Evolutionary conservation across 371 early-diverging fungal genomes (phyloP).

Genomic region (Mortierella sp.): DNA sequence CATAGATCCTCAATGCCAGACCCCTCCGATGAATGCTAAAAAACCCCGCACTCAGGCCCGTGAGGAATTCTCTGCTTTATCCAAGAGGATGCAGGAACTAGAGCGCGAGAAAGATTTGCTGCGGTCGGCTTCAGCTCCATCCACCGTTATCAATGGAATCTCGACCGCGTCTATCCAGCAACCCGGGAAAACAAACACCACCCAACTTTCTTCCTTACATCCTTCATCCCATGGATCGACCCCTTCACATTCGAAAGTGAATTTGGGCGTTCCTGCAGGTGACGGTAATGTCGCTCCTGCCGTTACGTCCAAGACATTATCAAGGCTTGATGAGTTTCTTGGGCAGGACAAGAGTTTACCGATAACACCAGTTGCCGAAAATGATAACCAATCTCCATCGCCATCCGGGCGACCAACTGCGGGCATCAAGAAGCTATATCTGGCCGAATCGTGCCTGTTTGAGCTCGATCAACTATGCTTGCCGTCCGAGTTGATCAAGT

Average conservation of each 20-base stretch:
- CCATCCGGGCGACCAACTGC: slow-evolving; percentile 12
- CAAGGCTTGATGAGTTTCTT: slow-evolving; percentile 30
- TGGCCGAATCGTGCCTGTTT: slow-evolving; percentile 8
- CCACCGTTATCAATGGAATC: neutral
- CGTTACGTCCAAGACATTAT: neutral
- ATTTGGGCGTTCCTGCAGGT: neutral
- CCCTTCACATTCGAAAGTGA: neutral
- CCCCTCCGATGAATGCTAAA: slow-evolving; percentile 5
- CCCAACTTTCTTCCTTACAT: neutral
- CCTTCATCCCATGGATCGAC: neutral
- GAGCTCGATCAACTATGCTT: slow-evolving; percentile 36
- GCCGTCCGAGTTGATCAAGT: slow-evolving; percentile 25
- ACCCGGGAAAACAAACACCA: neutral
- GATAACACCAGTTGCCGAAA: neutral
- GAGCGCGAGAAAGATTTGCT: slow-evolving; percentile 16
- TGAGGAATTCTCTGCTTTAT: slow-evolving; percentile 25
- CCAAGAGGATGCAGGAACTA: slow-evolving; percentile 35
- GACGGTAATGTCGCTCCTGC: neutral
- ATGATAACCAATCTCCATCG: neutral
- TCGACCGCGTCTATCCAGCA: neutral
- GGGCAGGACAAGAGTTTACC: slow-evolving; percentile 17
- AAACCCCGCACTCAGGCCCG: slow-evolving; percentile 23
- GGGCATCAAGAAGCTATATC: slow-evolving; percentile 23
- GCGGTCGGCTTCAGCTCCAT: neutral
- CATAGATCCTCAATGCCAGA: neutral